Base-by-base conservation (phyloP, 768 basidiomycete genomes). In the Pilatotrama ljubarskyi region DNA sequence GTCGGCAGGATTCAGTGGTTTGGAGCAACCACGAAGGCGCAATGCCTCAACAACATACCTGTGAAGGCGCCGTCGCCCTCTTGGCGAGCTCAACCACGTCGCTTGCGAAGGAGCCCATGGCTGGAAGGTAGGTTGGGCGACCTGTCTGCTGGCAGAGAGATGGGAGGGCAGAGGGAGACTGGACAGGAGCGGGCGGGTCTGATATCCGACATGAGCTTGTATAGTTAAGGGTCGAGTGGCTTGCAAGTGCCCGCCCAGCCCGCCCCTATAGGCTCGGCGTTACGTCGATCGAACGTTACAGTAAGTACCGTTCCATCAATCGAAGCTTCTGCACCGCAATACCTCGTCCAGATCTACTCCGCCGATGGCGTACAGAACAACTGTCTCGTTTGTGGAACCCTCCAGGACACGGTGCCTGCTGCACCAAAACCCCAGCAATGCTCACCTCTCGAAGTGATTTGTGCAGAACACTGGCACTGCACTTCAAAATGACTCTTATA, bases 61-160 rank as follows among this genome's bases (percentile, higher is more conserved):
- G 60, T 1, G 35, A 29, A 46, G 60, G 60, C 17, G 59, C 59
- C 1, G 37, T 29, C 10, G 60, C 54, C 15, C 53, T 24, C 5
- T 53, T 24, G 6, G 32, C 32, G 17, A 61, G 48, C 15, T 29
- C 20, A 25, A 51, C 13, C 29, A 82, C 37, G 32, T 81, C 71
- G 26, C 72, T 65, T 2, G 76, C 68, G 48, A 85, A 73, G 44
- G 79, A 72, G 32, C 82, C 83, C 84, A 87, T 87, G 62, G 50
- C 50, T 24, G 5, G 42, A 35, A 8, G 37, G 32, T 35, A 5
- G 8, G 17, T 26, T 35, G 49, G 32, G 13, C 32, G n/a, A 11
- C 18, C 18, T 24, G 43, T 6, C 4, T 32, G 24, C 22, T 22
- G 13, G 44, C 24, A 24, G 5, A 47, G 29, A n/a, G 41, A 37